These are phyloP conservation scores for Pichia thaimueangensis DNA, from an alignment of 805 yeast genomes.

Conservation along the genomic window DNA sequence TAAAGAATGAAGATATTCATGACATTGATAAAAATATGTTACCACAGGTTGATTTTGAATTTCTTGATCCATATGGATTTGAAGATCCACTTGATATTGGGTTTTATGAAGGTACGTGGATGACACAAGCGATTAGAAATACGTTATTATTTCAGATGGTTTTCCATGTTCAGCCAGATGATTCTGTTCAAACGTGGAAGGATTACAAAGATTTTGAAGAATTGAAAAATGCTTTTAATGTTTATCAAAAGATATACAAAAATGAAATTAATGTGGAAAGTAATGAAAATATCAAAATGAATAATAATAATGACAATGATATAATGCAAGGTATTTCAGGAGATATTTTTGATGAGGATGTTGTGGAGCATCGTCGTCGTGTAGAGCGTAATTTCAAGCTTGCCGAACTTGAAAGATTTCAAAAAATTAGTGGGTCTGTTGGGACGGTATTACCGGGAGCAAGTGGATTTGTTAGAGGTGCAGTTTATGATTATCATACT, in stretches of 20 bases:
- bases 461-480: constrained; percentile 7
- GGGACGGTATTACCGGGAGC: constrained; percentile 1
- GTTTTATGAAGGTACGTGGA: constrained; percentile 84
- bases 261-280: constrained; percentile 2
- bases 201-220: constrained; percentile 72
- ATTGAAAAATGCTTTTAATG: constrained; percentile 49
- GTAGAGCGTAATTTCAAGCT: constrained; percentile 22
- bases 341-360: constrained; percentile 4
- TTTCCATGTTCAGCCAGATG: constrained; percentile 94
- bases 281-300: constrained; percentile 8
- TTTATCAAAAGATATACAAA: constrained; percentile 18
- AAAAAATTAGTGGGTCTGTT: constrained; percentile 13
- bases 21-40: constrained; percentile 30
- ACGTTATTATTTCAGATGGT: constrained; percentile 76
- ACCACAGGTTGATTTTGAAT: constrained; percentile 34
- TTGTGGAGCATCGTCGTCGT: constrained; percentile 13
- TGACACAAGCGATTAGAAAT: constrained; percentile 73
- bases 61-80: constrained; percentile 83
- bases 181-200: constrained; percentile 81
- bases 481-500: constrained; percentile 53
- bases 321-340: too few relatives aligned
- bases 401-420: constrained; percentile 27
- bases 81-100: constrained; percentile 80
- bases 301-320: background rate
- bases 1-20: constrained; percentile 38